Evolutionary conservation across 1,284 basidiomycete species (phyloP), one percentile per base, ranked within the genome.

Genomic region (Fomitopsis betulina): DNA sequence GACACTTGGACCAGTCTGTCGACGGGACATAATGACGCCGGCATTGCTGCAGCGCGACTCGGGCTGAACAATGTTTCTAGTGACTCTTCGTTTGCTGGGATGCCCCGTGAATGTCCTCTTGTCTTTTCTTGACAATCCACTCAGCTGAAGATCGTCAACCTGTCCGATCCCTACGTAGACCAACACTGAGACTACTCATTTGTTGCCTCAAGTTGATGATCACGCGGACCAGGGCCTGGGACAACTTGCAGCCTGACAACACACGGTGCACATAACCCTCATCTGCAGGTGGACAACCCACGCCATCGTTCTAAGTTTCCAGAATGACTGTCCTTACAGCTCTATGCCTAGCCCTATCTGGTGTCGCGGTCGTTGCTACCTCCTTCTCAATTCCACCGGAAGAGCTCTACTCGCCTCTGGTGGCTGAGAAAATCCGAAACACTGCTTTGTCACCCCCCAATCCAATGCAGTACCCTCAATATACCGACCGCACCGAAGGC

Each of bases 401-500:
- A 25, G 74, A 86, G 63, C 76, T 87, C 8, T 86, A 80, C 71
- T 85, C 84, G 3, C 73, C 80, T 0, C 71, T 84, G 30, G 74
- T 87, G 45, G 74, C 79, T 0, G 69, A 76, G 58, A 89, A 88
- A 67, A 70, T 87, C 17, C 72, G 81, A 35, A 74, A 75, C n/a
- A 83, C 80, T 0, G 79, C 81, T 43, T 71, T 76, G 8, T 70
- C 77, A 4, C 73, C 77, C 1, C 68, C 70, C 4, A 62, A 58
- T 37, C 75, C 82, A 2, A 68, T 78, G 19, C 64, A 73, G 52
- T 88, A 85, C 67, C 86, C 86, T 1, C 81, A 87, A 65, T 85
- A 80, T 62, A 85, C 85, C 1, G 74, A 76, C 62, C 65, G 68
- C 55, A 64, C 60, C 55, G 55, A 65, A 1, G 85, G 84, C 0